Evolutionary conservation across 129 eudicot genomes (phyloP), one percentile per base, ranked within the genome.

Genomic region (Kitagawia praeruptora): DNA sequence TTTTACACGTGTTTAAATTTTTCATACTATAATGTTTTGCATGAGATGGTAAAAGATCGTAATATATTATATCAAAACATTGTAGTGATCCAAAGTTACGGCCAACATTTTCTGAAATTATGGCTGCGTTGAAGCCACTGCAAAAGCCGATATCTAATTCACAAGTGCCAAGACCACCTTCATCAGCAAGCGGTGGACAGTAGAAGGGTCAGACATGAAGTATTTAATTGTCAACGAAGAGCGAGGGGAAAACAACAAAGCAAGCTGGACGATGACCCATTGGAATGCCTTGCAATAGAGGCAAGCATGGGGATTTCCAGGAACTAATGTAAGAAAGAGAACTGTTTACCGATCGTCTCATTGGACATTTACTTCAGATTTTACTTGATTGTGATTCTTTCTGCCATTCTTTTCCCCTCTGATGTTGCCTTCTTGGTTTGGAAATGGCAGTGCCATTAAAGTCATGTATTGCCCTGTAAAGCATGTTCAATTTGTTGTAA

Each of bases 61-160:
- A 42, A 37, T 8, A 41, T 19, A 45, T 54, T 5, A 40, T 67
- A 4, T 27, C 34, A 61, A 14, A 25, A 71, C 46, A 64, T 38
- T 83, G 80, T 77, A 94, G 98, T 47, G 97, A 94, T 83, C 97
- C 98, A 23, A 94, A 75, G 76, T 84, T 91, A 80, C 87, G 98
- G 85, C 98, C 98, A 19, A 74, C 98, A 38, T 94, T 94, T 87
- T 79, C 93, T 49, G 97, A 91, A 80, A 94, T 94, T 74, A 91
- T 94, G 96, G 92, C 96, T 49, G 87, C 92, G 16, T 76, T 94
- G 80, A 94, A 88, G 81, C 97, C 98, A 8, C 92, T 94, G 8
- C 97, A 91, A 83, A 94, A 90, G 89, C 88, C 90, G 42, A 81
- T 87, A 3, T 80, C 91, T 23, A 77, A 64, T 85, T 79, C 91